These are phyloP conservation scores for Phanerochaete sordida DNA, from an alignment of 768 basidiomycete genomes.

Conservation along the genomic window DNA sequence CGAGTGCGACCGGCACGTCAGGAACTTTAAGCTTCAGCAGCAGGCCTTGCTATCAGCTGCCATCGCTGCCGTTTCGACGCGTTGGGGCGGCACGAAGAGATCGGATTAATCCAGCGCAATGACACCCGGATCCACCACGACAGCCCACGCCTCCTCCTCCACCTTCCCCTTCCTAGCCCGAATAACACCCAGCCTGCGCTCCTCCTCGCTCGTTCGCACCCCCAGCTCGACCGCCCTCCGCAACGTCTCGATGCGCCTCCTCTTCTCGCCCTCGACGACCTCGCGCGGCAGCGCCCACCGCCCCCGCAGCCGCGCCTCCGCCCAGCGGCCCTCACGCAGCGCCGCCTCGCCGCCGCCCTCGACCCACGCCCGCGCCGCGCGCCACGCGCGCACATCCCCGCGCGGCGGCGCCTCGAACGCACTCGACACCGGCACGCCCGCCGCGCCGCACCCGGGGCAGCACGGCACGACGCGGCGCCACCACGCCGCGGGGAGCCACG, in stretches of 20 bases:
- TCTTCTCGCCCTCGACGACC: not conserved
- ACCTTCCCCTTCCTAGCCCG: not conserved
- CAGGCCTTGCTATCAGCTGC: no score
- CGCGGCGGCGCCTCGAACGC: not conserved
- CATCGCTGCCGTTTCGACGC: no score
- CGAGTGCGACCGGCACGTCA: no score
- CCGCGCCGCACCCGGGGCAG: no score
- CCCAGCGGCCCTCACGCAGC: no score
- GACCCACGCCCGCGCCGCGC: not conserved
- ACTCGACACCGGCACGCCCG: no score
- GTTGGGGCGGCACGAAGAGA: not conserved
- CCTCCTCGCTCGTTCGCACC: conserved; percentile 2
- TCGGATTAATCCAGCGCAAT: not conserved
- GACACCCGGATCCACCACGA: not conserved
- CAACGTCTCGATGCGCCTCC: not conserved
- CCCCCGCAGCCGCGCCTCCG: no score
- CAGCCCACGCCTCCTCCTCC: no score
- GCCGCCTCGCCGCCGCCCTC: not conserved
- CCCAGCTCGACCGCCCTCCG: conserved; percentile 2
- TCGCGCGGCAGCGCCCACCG: not conserved
- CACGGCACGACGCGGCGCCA: no score
- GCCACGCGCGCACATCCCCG: not conserved
- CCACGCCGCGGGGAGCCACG: no score
- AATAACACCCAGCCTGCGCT: not conserved
- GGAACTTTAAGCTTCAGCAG: no score